Evolutionary conservation across 345 rosid genomes (phyloP).

Genomic region (Populus alba): DNA sequence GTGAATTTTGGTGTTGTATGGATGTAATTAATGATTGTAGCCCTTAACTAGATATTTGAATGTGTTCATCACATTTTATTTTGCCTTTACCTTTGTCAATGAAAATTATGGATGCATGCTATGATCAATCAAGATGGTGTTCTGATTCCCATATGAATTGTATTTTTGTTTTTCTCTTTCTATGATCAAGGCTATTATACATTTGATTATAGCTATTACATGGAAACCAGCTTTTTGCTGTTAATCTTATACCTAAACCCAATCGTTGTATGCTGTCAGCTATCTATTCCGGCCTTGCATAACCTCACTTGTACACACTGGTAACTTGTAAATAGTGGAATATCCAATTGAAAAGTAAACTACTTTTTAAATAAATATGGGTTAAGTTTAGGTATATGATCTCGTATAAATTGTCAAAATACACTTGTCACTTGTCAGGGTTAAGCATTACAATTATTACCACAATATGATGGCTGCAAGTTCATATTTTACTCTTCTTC

Average conservation of each 20-base stretch:
- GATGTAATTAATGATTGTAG: slow-evolving; percentile 8
- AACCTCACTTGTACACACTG: no score
- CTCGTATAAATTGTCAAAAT: no score
- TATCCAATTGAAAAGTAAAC: no score
- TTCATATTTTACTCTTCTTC: no score
- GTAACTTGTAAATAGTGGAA: no score
- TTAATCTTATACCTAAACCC: background rate
- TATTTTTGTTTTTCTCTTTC: background rate
- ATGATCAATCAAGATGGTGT: background rate
- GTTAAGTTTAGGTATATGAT: no score
- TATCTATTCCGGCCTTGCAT: no score
- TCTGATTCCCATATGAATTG: background rate
- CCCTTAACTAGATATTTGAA: slow-evolving; percentile 5
- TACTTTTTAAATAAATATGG: no score
- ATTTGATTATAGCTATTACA: background rate
- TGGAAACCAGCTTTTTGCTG: background rate
- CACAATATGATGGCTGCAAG: no score
- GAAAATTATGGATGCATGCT: background rate
- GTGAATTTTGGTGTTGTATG: slow-evolving; percentile 6
- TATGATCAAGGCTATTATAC: background rate
- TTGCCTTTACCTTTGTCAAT: background rate
- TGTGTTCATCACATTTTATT: background rate
- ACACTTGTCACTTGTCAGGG: no score
- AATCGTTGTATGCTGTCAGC: no score
- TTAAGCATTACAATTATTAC: no score